phyloP scores from a whole-genome alignment of 1,139 yeast species.

The Saccharomyces hybrid region DNA sequence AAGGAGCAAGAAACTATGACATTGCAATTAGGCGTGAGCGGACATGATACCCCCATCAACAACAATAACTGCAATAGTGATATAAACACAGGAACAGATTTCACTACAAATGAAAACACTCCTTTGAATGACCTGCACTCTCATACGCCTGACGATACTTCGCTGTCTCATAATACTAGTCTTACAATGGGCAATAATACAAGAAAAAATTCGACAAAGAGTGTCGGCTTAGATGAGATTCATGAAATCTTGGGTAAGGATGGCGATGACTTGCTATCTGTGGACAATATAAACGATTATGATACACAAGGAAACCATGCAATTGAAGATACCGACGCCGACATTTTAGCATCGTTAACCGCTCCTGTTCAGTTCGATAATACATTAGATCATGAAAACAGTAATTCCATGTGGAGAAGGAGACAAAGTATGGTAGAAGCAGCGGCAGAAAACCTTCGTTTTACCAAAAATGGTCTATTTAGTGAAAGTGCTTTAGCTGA shows the following conservation, averaged over 20 bases:
- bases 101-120: not conserved
- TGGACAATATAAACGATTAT: constrained; percentile 6
- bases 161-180: not conserved
- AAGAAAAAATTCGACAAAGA: constrained; percentile 22
- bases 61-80: not conserved
- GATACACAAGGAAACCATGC: not conserved
- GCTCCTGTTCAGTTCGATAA: constrained; percentile 28
- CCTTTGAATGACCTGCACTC: not conserved
- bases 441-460: constrained; percentile 63
- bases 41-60: not conserved
- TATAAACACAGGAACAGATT: not conserved
- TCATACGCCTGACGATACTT: not conserved
- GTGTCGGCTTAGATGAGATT: constrained; percentile 27
- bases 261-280: constrained; percentile 16
- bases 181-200: not conserved
- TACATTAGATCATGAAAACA: constrained; percentile 10
- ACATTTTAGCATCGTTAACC: constrained; percentile 29
- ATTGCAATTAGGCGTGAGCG: not conserved
- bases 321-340: constrained; percentile 24
- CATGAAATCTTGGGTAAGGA: constrained; percentile 20
- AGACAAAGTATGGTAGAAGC: constrained; percentile 65
- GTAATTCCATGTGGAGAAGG: constrained; percentile 33
- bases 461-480: constrained; percentile 66
- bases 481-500: constrained; percentile 64
- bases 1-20: constrained; percentile 1